Conservation (phyloP, 805 yeast genomes). For the Zygoascus biomembranicola region DNA sequence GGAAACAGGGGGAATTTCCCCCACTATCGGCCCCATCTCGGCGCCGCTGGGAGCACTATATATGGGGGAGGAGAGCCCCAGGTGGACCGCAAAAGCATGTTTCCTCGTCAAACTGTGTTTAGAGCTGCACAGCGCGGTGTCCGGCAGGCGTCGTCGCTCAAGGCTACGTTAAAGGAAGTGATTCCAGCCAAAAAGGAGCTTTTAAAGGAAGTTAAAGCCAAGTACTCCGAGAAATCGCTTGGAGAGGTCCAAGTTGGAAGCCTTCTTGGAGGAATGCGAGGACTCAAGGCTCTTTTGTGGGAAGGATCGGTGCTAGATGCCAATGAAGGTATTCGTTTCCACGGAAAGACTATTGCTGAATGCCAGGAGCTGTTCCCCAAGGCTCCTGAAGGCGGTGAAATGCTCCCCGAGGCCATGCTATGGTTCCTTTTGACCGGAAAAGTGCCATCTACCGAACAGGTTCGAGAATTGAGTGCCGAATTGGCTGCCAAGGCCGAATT, state of each 20-base stretch:
- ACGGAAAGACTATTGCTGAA: slow-evolving; percentile 66
- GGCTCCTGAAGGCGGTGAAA: slow-evolving; percentile 45
- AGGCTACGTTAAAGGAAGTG: slow-evolving; percentile 28
- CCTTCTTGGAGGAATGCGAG: slow-evolving; percentile 70
- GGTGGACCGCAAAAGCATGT: background rate
- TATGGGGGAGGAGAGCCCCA: background rate
- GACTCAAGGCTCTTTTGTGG: slow-evolving; percentile 68
- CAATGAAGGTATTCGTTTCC: slow-evolving; percentile 67
- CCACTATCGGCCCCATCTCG: background rate
- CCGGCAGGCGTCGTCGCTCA: slow-evolving; percentile 21
- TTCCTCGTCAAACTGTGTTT: background rate
- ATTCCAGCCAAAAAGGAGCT: slow-evolving; percentile 40
- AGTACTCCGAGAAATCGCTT: slow-evolving; percentile 30
- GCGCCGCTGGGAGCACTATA: background rate
- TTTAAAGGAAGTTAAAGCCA: slow-evolving; percentile 34
- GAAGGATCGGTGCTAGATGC: slow-evolving; percentile 74
- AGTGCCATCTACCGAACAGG: slow-evolving; percentile 54
- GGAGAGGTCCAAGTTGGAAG: slow-evolving; percentile 40
- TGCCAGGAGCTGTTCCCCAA: slow-evolving; percentile 60
- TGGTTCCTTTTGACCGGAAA: slow-evolving; percentile 74
- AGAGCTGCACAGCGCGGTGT: background rate
- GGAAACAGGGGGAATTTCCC: background rate
- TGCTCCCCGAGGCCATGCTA: slow-evolving; percentile 57
- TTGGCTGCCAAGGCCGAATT: slow-evolving; percentile 57
- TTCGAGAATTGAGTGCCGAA: slow-evolving; percentile 47